Conservation (phyloP, 352 stramenopile genomes). For the Globisporangium cylindrosporum region DNA sequence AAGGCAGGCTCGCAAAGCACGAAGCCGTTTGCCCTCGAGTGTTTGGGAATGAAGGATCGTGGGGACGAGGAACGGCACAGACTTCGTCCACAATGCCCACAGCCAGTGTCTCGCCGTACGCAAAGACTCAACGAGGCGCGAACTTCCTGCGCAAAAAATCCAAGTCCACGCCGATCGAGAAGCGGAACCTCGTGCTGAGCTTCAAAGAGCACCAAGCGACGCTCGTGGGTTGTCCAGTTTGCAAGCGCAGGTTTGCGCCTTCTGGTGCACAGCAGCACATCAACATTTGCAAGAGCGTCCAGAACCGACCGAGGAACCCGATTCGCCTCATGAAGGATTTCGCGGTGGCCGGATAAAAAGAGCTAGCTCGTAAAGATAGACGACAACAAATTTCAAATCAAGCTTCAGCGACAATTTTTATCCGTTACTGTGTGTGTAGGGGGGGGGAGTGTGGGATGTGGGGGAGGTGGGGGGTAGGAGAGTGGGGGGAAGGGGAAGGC, state of each 20-base stretch:
- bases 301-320: conserved; percentile 76
- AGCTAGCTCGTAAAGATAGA: conserved; percentile 5
- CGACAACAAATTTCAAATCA: neutral
- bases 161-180: conserved; percentile 28
- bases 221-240: conserved; percentile 79
- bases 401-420: neutral
- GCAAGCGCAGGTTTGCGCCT: conserved; percentile 75
- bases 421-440: neutral
- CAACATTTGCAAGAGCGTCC: conserved; percentile 78
- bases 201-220: conserved; percentile 79
- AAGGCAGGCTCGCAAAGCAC: conserved; percentile 78
- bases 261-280: conserved; percentile 84
- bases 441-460: no score
- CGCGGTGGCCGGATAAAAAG: conserved; percentile 51
- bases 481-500: no score
- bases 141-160: conserved; percentile 7
- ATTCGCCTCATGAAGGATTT: conserved; percentile 67
- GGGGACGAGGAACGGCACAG: conserved; percentile 49
- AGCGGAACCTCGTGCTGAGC: conserved; percentile 65
- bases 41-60: conserved; percentile 72
- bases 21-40: conserved; percentile 77
- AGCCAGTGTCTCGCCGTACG: neutral
- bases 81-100: neutral
- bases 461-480: no score
- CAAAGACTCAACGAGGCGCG: neutral